Conservation (phyloP, 2,329 filamentous ascomycete genomes). For the Herpotrichia juniperi region DNA sequence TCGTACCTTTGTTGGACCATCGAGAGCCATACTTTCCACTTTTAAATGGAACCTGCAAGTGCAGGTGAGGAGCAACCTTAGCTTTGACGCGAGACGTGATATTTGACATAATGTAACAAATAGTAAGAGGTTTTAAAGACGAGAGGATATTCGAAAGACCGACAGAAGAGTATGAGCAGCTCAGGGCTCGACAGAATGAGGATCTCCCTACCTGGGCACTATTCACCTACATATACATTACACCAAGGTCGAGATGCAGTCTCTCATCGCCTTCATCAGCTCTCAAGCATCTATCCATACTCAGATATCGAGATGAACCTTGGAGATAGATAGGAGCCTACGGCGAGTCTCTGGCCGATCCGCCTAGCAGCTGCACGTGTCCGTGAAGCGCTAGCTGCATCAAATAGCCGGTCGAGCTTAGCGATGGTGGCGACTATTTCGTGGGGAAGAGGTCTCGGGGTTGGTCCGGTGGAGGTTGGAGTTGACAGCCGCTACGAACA, state of each 20-base stretch:
- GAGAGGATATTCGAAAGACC: neutral
- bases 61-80: conserved; percentile 46
- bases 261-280: neutral
- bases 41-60: conserved; percentile 45
- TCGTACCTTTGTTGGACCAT: conserved; percentile 57
- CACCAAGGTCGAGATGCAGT: neutral
- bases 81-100: conserved; percentile 47
- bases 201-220: conserved; percentile 13
- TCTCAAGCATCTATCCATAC: neutral
- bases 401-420: conserved; percentile 6
- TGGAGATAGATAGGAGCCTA: conserved; percentile 26
- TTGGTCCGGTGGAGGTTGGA: neutral
- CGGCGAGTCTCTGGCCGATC: conserved; percentile 13
- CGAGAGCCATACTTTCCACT: conserved; percentile 49
- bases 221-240: conserved; percentile 23
- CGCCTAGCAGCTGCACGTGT: neutral
- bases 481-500: too few species aligned
- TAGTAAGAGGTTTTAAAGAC: neutral
- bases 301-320: neutral
- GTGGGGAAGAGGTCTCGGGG: conserved; percentile 3
- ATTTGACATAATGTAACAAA: conserved; percentile 31
- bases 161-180: neutral
- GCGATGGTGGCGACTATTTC: conserved; percentile 9
- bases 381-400: conserved; percentile 6
- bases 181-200: neutral